Conservation (phyloP, 345 rosid genomes). For the Citrus medica region DNA sequence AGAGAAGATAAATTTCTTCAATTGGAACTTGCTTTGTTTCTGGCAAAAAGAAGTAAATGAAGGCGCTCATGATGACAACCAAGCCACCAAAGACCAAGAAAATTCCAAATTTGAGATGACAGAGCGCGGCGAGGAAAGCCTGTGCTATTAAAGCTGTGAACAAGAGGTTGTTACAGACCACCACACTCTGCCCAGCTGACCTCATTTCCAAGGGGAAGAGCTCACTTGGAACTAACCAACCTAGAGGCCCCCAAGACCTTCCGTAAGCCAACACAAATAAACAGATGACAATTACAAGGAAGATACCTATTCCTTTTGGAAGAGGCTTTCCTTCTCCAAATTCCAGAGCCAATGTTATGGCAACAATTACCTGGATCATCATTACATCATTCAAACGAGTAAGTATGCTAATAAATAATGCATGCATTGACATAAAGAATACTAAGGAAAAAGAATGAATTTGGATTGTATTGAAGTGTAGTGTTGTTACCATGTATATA, state of each 20-base stretch:
- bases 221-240: conserved; percentile 94
- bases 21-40: conserved; percentile 92
- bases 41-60: conserved; percentile 75
- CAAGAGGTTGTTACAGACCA: conserved; percentile 73
- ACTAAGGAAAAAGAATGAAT: background rate
- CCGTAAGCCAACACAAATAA: conserved; percentile 79
- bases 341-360: conserved; percentile 56
- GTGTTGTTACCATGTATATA: conserved; percentile 52
- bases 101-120: conserved; percentile 70
- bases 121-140: conserved; percentile 65
- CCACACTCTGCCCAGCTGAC: conserved; percentile 89
- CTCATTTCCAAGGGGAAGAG: conserved; percentile 82
- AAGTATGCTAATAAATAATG: background rate
- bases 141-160: conserved; percentile 88
- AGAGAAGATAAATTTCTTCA: conserved; percentile 75
- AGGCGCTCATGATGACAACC: conserved; percentile 63
- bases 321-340: conserved; percentile 63
- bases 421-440: background rate
- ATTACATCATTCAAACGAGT: background rate
- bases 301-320: conserved; percentile 33
- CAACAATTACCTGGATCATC: conserved; percentile 44
- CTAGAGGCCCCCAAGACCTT: conserved; percentile 96
- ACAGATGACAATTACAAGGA: conserved; percentile 62
- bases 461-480: background rate
- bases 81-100: conserved; percentile 70